Percentiles rank a stretch among this genome's conserved stretches.
phyloP scores from a whole-genome alignment of 2,329 filamentous ascomycete genomes.

The Nemania diffusa region DNA sequence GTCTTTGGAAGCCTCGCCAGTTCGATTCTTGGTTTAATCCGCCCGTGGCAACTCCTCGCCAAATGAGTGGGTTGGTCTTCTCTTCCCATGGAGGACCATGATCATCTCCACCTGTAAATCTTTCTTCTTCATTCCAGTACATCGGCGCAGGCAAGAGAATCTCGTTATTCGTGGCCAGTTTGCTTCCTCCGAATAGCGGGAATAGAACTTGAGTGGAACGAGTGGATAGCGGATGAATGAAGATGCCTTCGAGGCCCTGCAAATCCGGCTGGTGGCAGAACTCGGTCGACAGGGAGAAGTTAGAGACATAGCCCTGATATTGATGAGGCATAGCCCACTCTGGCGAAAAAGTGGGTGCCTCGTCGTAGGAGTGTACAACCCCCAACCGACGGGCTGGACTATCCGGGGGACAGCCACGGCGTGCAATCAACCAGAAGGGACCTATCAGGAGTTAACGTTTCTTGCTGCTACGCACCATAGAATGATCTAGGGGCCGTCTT shows the following conservation, averaged over 20 bases:
- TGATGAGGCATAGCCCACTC: constrained; percentile 60
- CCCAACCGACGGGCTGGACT: constrained; percentile 66
- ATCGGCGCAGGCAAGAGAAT: constrained; percentile 76
- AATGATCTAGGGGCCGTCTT: constrained; percentile 38
- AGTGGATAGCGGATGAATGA: constrained; percentile 69
- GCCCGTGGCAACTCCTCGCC: constrained; percentile 75
- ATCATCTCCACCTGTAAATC: constrained; percentile 67
- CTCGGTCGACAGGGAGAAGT: constrained; percentile 69
- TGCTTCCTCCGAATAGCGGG: constrained; percentile 76
- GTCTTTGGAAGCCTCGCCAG: constrained; percentile 79
- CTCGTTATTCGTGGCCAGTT: constrained; percentile 75
- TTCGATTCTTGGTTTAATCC: constrained; percentile 68
- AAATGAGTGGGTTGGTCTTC: constrained; percentile 66
- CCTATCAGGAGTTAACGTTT: constrained; percentile 47
- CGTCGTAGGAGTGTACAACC: constrained; percentile 57
- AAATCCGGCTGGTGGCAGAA: constrained; percentile 74
- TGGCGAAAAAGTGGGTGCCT: constrained; percentile 58
- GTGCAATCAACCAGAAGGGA: constrained; percentile 67
- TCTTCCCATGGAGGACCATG: constrained; percentile 65
- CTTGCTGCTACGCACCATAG: background rate
- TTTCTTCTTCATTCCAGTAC: constrained; percentile 72
- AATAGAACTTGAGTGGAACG: constrained; percentile 67
- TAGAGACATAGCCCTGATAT: constrained; percentile 68
- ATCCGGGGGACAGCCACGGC: constrained; percentile 69
- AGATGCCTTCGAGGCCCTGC: constrained; percentile 70